phyloP scores from a whole-genome alignment of 495 filamentous ascomycete species.

The Elasticomyces elasticus region DNA sequence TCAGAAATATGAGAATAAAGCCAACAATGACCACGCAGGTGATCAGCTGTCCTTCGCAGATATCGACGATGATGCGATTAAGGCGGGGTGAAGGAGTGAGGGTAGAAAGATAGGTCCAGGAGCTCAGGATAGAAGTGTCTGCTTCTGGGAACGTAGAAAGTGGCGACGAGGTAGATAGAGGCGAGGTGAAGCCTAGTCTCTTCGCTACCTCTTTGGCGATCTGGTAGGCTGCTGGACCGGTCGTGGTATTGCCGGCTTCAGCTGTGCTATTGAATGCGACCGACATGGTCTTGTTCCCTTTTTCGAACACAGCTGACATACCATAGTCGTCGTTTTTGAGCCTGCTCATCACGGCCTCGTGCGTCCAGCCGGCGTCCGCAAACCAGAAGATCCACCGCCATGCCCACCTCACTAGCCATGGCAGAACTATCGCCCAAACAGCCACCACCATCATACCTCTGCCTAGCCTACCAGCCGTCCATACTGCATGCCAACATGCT shows the following conservation, averaged over 20 bases:
- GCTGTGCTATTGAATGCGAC: not conserved
- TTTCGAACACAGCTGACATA: not conserved
- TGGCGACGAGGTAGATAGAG: not conserved
- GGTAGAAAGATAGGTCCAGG: slow-evolving; percentile 58
- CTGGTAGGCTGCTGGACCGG: slow-evolving; percentile 4
- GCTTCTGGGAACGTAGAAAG: not conserved
- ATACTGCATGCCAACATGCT: slow-evolving; percentile 57
- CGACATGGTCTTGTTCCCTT: slow-evolving; percentile 1
- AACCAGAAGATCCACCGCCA: slow-evolving; percentile 94
- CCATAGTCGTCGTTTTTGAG: not conserved
- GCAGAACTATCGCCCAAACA: slow-evolving; percentile 82
- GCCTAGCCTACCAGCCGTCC: slow-evolving; percentile 63
- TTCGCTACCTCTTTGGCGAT: not conserved
- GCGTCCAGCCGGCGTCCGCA: slow-evolving; percentile 77
- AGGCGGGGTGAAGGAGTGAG: slow-evolving; percentile 62
- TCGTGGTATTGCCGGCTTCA: too few species aligned
- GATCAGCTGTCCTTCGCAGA: slow-evolving; percentile 86
- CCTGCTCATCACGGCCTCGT: slow-evolving; percentile 11
- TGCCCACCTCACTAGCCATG: slow-evolving; percentile 80
- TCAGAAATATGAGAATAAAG: slow-evolving; percentile 91
- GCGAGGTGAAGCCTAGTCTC: not conserved
- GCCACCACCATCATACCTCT: slow-evolving; percentile 67
- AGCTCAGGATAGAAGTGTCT: slow-evolving; percentile 51
- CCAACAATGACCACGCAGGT: slow-evolving; percentile 79
- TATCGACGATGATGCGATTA: slow-evolving; percentile 73